These are phyloP conservation scores for Starmerella asiatica DNA, from an alignment of 805 yeast species.

Conservation along the genomic window DNA sequence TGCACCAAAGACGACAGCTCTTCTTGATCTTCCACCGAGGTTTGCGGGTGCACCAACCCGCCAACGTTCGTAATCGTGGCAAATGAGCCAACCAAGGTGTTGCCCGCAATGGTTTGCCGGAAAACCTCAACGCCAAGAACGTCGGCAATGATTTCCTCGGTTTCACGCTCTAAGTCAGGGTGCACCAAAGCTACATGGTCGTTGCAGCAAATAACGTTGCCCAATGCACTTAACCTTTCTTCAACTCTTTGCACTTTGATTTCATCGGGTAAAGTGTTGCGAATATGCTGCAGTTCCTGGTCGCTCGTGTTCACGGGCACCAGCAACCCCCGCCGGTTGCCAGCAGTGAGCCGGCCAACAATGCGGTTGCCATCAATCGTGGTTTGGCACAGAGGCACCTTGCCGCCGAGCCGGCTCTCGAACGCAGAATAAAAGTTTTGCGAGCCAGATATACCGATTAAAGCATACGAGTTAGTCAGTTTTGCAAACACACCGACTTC, in stretches of 20 bases:
- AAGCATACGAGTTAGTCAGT: slow-evolving; percentile 87
- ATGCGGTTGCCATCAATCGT: slow-evolving; percentile 98
- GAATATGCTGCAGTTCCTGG: slow-evolving; percentile 92
- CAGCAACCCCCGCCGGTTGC: slow-evolving; percentile 90
- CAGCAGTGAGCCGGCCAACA: slow-evolving; percentile 96
- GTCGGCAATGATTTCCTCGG: slow-evolving; percentile 96
- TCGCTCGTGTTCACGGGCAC: slow-evolving; percentile 98
- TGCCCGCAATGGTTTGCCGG: slow-evolving; percentile 97
- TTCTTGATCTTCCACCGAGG: slow-evolving; percentile 94
- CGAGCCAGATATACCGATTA: slow-evolving; percentile 95
- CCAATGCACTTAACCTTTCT: slow-evolving; percentile 91
- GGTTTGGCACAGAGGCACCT: slow-evolving; percentile 89
- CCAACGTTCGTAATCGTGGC: slow-evolving; percentile 94
- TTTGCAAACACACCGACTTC: slow-evolving; percentile 33
- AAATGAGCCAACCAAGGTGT: slow-evolving; percentile 92
- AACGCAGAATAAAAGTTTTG: slow-evolving; percentile 74
- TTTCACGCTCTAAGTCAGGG: slow-evolving; percentile 98
- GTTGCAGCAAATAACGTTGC: slow-evolving; percentile 96
- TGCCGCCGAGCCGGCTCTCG: slow-evolving; percentile 95
- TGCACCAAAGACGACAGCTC: slow-evolving; percentile 89
- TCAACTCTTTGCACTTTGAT: slow-evolving; percentile 96
- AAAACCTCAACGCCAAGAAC: slow-evolving; percentile 97
- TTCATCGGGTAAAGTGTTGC: slow-evolving; percentile 89
- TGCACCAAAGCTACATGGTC: slow-evolving; percentile 98
- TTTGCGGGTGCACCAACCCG: slow-evolving; percentile 96